A percentile compares a stretch with the other conserved stretches of the same genome.
These are phyloP conservation scores for Oldenlandia corymbosa DNA, from an alignment of 257 asterid genomes.

Conservation along the genomic window DNA sequence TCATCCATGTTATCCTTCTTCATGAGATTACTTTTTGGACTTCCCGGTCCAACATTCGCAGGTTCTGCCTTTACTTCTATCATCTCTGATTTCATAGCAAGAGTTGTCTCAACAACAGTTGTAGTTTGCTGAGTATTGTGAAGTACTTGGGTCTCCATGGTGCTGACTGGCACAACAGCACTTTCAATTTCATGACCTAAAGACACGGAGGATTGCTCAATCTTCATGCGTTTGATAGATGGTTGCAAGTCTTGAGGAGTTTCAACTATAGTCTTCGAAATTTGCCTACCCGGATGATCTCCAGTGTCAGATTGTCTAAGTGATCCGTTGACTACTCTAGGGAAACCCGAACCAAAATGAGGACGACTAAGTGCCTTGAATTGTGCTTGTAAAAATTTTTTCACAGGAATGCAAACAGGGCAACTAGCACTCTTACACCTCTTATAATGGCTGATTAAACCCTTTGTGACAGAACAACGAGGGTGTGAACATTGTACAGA, in stretches of 20 bases:
- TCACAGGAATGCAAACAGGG: conserved; percentile 86
- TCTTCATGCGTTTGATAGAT: conserved; percentile 69
- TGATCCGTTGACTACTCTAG: conserved; percentile 40
- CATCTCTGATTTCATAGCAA: conserved; percentile 44
- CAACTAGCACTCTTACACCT: conserved; percentile 56
- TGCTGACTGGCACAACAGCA: conserved; percentile 29
- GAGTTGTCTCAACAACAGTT: conserved; percentile 28
- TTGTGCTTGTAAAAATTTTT: conserved; percentile 49
- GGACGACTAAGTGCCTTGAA: conserved; percentile 41
- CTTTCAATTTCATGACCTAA: conserved; percentile 37
- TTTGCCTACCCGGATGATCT: conserved; percentile 43
- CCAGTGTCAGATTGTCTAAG: conserved; percentile 38
- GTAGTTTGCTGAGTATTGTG: conserved; percentile 37
- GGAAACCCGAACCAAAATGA: conserved; percentile 38
- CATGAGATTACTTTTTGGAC: conserved; percentile 34
- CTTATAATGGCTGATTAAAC: conserved; percentile 49
- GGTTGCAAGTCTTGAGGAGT: conserved; percentile 60
- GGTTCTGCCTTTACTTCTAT: conserved; percentile 52
- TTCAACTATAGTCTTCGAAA: conserved; percentile 39
- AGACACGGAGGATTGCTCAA: conserved; percentile 47
- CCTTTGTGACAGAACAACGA: conserved; percentile 56
- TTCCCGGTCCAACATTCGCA: conserved; percentile 33
- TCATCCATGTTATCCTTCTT: conserved; percentile 41
- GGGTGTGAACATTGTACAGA: conserved; percentile 45
- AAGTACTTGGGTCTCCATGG: conserved; percentile 30